These are phyloP conservation scores for Beauveria brongniartii DNA, from an alignment of 2,329 filamentous ascomycete species.

Conservation along the genomic window DNA sequence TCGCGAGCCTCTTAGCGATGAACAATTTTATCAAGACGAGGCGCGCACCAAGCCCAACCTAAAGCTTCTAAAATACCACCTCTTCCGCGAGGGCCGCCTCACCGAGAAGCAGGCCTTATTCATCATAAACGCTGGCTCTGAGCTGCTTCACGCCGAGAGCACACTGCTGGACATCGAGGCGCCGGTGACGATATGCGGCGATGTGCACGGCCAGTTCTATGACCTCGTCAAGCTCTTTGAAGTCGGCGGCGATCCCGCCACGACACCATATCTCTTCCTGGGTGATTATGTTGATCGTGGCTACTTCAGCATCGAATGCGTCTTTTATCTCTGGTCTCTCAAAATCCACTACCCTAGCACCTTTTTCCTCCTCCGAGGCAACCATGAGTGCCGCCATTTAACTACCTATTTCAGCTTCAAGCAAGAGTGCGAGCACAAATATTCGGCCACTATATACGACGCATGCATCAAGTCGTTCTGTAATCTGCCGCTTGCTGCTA, in stretches of 20 bases:
- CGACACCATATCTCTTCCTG: constrained; percentile 93
- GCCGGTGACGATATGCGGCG: constrained; percentile 95
- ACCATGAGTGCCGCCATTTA: constrained; percentile 97
- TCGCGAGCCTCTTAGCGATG: constrained; percentile 83
- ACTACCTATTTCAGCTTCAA: constrained; percentile 99
- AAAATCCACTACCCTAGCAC: constrained; percentile 99
- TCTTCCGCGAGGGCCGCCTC: constrained; percentile 92
- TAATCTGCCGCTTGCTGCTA: constrained; percentile 79
- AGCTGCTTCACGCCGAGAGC: constrained; percentile 80
- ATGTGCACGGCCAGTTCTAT: constrained; percentile 98
- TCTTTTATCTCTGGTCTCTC: constrained; percentile 92
- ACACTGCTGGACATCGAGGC: constrained; percentile 99
- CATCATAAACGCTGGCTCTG: constrained; percentile 83
- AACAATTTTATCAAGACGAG: constrained; percentile 86
- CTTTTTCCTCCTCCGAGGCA: constrained; percentile 91
- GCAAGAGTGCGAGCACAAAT: constrained; percentile 99
- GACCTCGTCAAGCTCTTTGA: constrained; percentile 99
- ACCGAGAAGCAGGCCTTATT: constrained; percentile 96
- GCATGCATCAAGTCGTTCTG: constrained; percentile 99
- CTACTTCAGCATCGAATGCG: constrained; percentile 99
- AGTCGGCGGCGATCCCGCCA: constrained; percentile 90
- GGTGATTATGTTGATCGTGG: constrained; percentile 97
- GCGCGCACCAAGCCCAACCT: constrained; percentile 86
- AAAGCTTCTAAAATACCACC: constrained; percentile 92
- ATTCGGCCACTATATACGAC: constrained; percentile 91